Evolutionary conservation across 352 stramenopile genomes (phyloP), one percentile per base, ranked within the genome.

Genomic region (Elongisporangium undulatum): DNA sequence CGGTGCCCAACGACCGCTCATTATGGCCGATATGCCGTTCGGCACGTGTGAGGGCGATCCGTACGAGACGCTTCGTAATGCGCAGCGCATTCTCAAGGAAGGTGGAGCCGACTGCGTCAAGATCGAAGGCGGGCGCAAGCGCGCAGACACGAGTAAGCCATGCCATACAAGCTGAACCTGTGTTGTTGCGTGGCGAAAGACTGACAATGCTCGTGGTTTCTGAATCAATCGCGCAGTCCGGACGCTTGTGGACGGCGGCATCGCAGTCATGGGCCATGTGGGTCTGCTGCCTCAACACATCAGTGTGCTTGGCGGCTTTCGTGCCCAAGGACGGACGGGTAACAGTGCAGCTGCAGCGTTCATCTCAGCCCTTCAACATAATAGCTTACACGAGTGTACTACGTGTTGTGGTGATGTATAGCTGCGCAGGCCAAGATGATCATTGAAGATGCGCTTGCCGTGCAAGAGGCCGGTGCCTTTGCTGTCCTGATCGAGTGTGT

Each of bases 11-110:
- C 82, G 84, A 39, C 95, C 97, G 29, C 74, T 99, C 53, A 80
- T 99, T 21, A 79, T 99, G 3, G 96, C 92, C 8, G 97, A 99
- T 71, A 98, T 99, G 92, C 97, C 97, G 5, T 99, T 99, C 75
- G 97, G 97, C 22, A 95, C 94, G 19, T 99, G 98, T 63, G 97
- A 99, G 72, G 76, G 89, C 53, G 71, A 83, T 6, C 85, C 86
- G 29, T 90, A 86, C 73, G 80, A 99, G 68, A 94, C 94, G 17
- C 74, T 99, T 15, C 79, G 86, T 62, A 99, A 99, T 65, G 96
- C 97, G 4, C 97, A 99, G 60, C 82, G 96, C 52, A 79, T 99
- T 45, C 80, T 96, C 39, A 93, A 96, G 83, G 96, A 99, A 82
- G 96, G 91, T 21, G 88, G 90, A 23, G 96, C 98, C 19, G 97